Conservation (phyloP, 352 stramenopile genomes). For the Globisporangium barbulae region DNA sequence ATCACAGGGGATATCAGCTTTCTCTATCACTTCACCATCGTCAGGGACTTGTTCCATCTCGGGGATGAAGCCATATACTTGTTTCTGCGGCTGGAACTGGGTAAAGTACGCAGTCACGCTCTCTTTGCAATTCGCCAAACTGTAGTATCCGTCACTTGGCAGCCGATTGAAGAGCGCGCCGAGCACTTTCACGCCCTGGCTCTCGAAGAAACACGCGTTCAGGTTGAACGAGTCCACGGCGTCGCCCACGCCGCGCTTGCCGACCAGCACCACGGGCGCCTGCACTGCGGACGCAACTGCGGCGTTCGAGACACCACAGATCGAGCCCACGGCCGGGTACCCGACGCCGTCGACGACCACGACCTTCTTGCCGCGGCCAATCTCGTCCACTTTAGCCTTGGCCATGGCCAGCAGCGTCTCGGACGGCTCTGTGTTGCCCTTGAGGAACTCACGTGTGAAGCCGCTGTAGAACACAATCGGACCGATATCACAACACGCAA, state of each 20-base stretch:
- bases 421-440: slow-evolving; percentile 84
- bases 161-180: slow-evolving; percentile 97
- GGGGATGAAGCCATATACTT: slow-evolving; percentile 82
- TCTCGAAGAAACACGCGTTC: slow-evolving; percentile 95
- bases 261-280: slow-evolving; percentile 92
- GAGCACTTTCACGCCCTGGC: slow-evolving; percentile 89
- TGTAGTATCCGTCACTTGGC: slow-evolving; percentile 92
- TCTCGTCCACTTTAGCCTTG: slow-evolving; percentile 78
- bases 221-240: slow-evolving; percentile 98
- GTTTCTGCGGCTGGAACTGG: slow-evolving; percentile 62
- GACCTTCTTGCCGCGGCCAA: slow-evolving; percentile 88
- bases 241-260: slow-evolving; percentile 94
- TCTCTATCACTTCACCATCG: background rate
- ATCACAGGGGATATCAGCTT: background rate
- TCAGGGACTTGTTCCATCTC: slow-evolving; percentile 41
- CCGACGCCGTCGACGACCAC: slow-evolving; percentile 97
- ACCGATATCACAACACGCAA: slow-evolving; percentile 88
- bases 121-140: slow-evolving; percentile 87
- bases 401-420: slow-evolving; percentile 85
- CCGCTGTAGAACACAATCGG: slow-evolving; percentile 97
- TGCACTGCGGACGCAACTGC: slow-evolving; percentile 59
- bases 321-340: slow-evolving; percentile 90
- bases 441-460: slow-evolving; percentile 96
- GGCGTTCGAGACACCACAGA: slow-evolving; percentile 79
- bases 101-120: slow-evolving; percentile 92